Evolutionary conservation across 768 basidiomycete genomes (phyloP).

Genomic region (Xerocomellus dryophilus): DNA sequence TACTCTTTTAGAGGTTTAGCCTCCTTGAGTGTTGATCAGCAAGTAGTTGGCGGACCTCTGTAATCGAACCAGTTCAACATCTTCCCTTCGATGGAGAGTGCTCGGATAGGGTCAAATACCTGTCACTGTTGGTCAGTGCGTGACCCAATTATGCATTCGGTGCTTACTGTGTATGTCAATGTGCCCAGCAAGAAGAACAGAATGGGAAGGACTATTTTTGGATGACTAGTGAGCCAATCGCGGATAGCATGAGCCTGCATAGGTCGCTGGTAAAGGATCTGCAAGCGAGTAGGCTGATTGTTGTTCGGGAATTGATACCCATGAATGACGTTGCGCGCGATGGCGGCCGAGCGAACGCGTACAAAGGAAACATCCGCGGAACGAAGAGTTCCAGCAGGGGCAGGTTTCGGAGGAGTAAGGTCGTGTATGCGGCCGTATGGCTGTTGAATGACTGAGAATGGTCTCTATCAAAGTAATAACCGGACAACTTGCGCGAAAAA

Average conservation of each 20-base stretch:
- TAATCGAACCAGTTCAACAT: constrained; percentile 84
- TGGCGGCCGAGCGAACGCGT: constrained; percentile 63
- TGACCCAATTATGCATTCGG: not conserved
- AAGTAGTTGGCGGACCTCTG: constrained; percentile 43
- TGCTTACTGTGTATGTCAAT: constrained; percentile 77
- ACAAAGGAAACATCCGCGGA: constrained; percentile 63
- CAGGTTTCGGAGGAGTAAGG: constrained; percentile 55
- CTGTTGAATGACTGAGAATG: constrained; percentile 34
- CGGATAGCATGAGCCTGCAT: constrained; percentile 64
- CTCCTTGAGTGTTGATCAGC: not conserved
- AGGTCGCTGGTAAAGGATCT: constrained; percentile 58
- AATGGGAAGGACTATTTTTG: constrained; percentile 76
- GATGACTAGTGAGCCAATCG: constrained; percentile 84
- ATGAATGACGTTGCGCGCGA: constrained; percentile 81
- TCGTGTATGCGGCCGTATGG: constrained; percentile 81
- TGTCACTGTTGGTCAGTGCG: constrained; percentile 29
- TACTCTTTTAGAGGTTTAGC: constrained; percentile 48
- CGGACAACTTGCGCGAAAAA: constrained; percentile 61
- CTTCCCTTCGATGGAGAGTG: constrained; percentile 78
- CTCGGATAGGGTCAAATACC: constrained; percentile 92
- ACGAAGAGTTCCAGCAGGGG: constrained; percentile 64
- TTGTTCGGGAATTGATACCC: constrained; percentile 43
- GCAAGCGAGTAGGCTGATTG: constrained; percentile 42
- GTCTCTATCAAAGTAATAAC: not conserved
- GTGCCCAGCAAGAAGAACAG: constrained; percentile 87